Base-by-base conservation (phyloP, 2,329 filamentous ascomycete species). In the Fusarium neocosmosporiellum region DNA sequence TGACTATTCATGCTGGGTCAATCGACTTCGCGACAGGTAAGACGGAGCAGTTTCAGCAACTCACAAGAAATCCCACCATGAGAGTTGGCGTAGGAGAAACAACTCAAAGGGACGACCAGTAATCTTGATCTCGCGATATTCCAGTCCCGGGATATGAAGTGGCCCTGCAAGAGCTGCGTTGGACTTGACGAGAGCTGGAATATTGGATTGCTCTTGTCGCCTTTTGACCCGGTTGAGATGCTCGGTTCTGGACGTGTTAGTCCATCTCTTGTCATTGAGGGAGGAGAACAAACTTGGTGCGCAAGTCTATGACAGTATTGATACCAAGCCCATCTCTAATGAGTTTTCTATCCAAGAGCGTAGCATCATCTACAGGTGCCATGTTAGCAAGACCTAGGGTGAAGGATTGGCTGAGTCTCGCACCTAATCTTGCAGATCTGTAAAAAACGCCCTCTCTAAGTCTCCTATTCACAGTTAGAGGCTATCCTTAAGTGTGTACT, bases 271-370 rank as follows among this genome's bases (percentile, higher is more conserved):
- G 59, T 27, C 39, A 16, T 31, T 16, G 59, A 50, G 18, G 31
- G 34, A 48, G 7, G 10, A n/a, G 22, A 2, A 62, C 81, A 67
- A 86, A 94, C 90, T 92, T 90, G 70, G 94, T 94, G 64, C 95
- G 89, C 13, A 97, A 84, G 83, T 97, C 95, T 67, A 97, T 88
- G 43, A 97, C 88, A 3, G 91, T 94, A 73, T 87, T 89, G 71
- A 97, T 88, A 24, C 88, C 86, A 74, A 92, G 87, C 34, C 90
- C 86, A 9, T 90, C 82, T 11, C 84, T 81, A 13, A 97, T 86
- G 34, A 85, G 83, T 36, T 84, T 79, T 64, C 89, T 88, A 81
- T 97, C 95, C 37, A 85, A 79, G 22, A 86, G 77, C 0, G 93
- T 92, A 37, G 94, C 93, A 80, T 94, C 90, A 78, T 97, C 94